A percentile compares a stretch with the other conserved stretches of the same genome.
Conservation (phyloP, 1,139 yeast genomes). For the Sugiyamaella sp. region DNA sequence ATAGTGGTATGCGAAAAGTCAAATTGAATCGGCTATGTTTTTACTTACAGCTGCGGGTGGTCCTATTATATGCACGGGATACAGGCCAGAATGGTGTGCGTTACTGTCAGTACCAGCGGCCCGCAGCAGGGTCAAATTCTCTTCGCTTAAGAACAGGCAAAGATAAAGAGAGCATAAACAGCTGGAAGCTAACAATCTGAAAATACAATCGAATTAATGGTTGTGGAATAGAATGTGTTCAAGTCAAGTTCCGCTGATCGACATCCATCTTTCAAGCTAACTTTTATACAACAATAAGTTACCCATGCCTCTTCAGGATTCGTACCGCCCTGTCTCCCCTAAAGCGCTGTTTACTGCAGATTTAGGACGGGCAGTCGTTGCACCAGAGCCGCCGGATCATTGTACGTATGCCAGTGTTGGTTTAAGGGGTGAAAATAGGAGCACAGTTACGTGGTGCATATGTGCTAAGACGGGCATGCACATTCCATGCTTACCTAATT, state of each 20-base stretch:
- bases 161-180: not conserved
- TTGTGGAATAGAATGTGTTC: not conserved
- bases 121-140: too few species aligned
- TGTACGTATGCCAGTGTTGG: not conserved
- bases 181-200: not conserved
- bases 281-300: too few species aligned
- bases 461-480: not conserved
- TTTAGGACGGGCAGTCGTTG: not conserved
- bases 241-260: not conserved
- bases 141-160: too few species aligned
- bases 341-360: not conserved
- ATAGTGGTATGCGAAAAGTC: not conserved
- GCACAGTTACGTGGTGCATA: constrained; percentile 4
- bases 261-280: not conserved
- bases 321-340: too few species aligned
- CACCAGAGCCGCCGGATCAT: not conserved
- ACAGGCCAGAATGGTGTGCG: not conserved
- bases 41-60: constrained; percentile 1
- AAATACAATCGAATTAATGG: not conserved
- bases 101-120: too few species aligned
- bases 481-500: constrained; percentile 4
- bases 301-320: too few species aligned
- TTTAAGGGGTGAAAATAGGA: constrained; percentile 14
- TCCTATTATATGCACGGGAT: not conserved
- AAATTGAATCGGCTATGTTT: constrained; percentile 1